Evolutionary conservation across 192 early-diverging fungal species (phyloP).

Genomic region (Umbelopsis isabellina): DNA sequence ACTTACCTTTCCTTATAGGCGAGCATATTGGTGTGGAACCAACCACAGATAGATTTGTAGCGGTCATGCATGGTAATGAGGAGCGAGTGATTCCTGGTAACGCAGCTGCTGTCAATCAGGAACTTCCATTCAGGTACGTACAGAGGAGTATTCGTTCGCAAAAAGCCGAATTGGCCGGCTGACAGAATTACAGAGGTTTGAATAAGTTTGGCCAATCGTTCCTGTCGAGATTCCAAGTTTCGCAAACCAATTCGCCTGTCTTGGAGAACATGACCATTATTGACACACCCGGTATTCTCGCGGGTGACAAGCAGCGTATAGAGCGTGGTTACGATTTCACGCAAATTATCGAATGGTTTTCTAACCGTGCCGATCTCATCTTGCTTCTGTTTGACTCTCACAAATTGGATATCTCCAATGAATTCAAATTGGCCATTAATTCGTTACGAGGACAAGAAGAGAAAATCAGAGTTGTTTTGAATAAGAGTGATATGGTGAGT

Average conservation of each 20-base stretch:
- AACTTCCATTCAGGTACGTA: conserved; percentile 68
- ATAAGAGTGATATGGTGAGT: conserved; percentile 88
- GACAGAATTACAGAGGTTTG: conserved; percentile 50
- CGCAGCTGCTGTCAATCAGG: conserved; percentile 81
- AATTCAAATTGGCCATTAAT: conserved; percentile 83
- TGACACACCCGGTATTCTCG: conserved; percentile 90
- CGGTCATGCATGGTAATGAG: conserved; percentile 77
- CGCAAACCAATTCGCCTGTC: conserved; percentile 74
- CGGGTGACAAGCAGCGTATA: conserved; percentile 83
- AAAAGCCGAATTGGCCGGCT: not conserved
- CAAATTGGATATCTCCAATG: conserved; percentile 90
- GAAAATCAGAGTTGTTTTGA: conserved; percentile 83
- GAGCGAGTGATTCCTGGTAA: conserved; percentile 84
- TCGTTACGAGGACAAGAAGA: conserved; percentile 83
- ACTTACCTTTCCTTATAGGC: not conserved
- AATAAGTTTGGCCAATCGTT: conserved; percentile 82
- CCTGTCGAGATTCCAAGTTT: conserved; percentile 84
- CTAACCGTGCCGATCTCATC: conserved; percentile 82
- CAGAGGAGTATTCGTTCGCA: too few species aligned
- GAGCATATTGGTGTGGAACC: conserved; percentile 88
- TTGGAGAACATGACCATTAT: conserved; percentile 84
- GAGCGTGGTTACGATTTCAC: conserved; percentile 85
- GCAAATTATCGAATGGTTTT: conserved; percentile 84
- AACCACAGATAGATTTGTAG: conserved; percentile 84
- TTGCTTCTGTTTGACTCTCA: conserved; percentile 86